A percentile compares a stretch with the other conserved stretches of the same genome.
These are phyloP conservation scores for Dentipellis fragilis DNA, from an alignment of 768 basidiomycete species.

Conservation along the genomic window DNA sequence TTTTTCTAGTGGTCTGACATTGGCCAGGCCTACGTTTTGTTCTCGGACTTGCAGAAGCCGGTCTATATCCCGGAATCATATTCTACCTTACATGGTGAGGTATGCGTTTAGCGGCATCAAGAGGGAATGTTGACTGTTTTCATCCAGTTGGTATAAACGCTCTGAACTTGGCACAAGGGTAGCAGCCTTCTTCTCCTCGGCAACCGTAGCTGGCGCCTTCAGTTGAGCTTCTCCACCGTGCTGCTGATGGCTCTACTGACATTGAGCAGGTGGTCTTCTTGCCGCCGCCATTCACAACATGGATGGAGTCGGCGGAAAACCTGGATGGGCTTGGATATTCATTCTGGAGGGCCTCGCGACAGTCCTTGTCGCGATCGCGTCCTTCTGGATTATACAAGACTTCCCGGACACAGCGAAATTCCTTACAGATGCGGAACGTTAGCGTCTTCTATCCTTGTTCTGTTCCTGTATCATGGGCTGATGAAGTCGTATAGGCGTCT, in stretches of 20 bases:
- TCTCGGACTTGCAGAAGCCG: slow-evolving; percentile 45
- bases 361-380: slow-evolving; percentile 42
- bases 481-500: slow-evolving; percentile 31
- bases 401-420: slow-evolving; percentile 73
- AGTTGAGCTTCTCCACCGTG: slow-evolving; percentile 30
- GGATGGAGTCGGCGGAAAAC: slow-evolving; percentile 54
- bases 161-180: slow-evolving; percentile 64
- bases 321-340: slow-evolving; percentile 65
- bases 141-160: slow-evolving; percentile 65
- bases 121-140: too few relatives aligned
- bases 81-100: slow-evolving; percentile 52
- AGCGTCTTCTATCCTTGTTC: slow-evolving; percentile 8
- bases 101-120: neutral
- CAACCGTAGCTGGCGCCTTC: slow-evolving; percentile 71
- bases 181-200: slow-evolving; percentile 72
- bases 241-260: neutral
- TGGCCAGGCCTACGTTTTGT: slow-evolving; percentile 45
- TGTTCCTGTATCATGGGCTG: neutral
- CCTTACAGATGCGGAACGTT: slow-evolving; percentile 52
- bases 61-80: slow-evolving; percentile 43
- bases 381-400: slow-evolving; percentile 69
- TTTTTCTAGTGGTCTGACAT: neutral
- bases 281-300: slow-evolving; percentile 62
- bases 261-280: slow-evolving; percentile 44
- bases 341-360: slow-evolving; percentile 69